Evolutionary conservation across 2,329 filamentous ascomycete species (phyloP), one percentile per base, ranked within the genome.

Genomic region (Beauveria caledonica): DNA sequence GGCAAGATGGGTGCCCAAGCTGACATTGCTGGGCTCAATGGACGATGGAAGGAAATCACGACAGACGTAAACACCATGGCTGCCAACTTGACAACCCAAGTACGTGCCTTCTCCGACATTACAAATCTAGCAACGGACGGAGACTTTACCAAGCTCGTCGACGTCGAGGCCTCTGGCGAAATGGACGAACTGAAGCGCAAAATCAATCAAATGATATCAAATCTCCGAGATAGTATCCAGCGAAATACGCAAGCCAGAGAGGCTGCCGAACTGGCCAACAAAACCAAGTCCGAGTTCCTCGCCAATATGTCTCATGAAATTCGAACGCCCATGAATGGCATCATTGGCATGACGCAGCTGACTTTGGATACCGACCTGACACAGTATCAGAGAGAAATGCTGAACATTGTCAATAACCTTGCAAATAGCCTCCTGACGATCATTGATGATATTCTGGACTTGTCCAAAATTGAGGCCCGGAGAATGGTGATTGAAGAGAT

Each of bases 271-370:
- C 79, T 97, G 71, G 94, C 94, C 64, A 97, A 97, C 79, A 93
- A 95, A 76, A 97, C 93, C 46, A 99, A 99, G 72, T 97, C 93
- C 10, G 94, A 97, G 71, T 99, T 99, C 78, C 78, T 99, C 62
- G 94, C 94, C 62, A 99, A 99, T 73, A 97, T 97, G 93, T 96
- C 90, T 50, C 93, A 97, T 82, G 93, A 97, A 75, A 97, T 97
- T 68, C 85, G 93, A 71, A 99, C 94, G 40, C 94, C 92, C 1
- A 96, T 96, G 83, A 96, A 97, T 77, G 92, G 92, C 68, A 97
- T 97, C 71, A 96, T 97, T 67, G 92, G 92, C 69, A 97, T 97
- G 93, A 97, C 92, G 3, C 92, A 97, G 73, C 80, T 99, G 60
- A 97, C 94, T 1, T 81, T 99, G 58, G 94, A 99, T 71, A 97